Evolutionary conservation across 73 alveolate genomes (phyloP).

Genomic region (Tetrahymena elliotti): DNA sequence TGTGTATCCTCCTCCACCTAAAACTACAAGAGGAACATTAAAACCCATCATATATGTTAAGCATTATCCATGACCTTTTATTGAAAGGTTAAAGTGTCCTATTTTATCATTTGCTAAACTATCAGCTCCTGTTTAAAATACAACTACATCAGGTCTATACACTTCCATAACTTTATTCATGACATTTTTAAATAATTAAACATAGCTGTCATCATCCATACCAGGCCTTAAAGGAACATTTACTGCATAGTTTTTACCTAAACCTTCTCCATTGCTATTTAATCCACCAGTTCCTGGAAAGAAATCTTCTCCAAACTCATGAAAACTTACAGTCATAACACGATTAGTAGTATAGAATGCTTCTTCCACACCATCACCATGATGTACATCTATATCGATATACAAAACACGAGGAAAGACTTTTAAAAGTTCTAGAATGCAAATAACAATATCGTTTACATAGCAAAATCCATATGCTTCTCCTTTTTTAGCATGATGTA

Average conservation of each 20-base stretch:
- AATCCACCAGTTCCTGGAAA: slow-evolving; percentile 97
- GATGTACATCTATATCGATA: slow-evolving; percentile 97
- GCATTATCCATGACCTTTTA: slow-evolving; percentile 96
- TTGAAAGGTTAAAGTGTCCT: slow-evolving; percentile 90
- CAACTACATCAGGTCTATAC: slow-evolving; percentile 91
- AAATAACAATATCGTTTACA: slow-evolving; percentile 92
- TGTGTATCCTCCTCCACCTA: slow-evolving; percentile 99
- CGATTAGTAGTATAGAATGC: slow-evolving; percentile 92
- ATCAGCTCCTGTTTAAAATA: slow-evolving; percentile 96
- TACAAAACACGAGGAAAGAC: slow-evolving; percentile 85
- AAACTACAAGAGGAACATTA: slow-evolving; percentile 89
- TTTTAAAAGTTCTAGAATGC: slow-evolving; percentile 88
- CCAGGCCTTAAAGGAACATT: slow-evolving; percentile 97
- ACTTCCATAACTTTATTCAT: slow-evolving; percentile 75
- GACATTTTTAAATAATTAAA: slow-evolving; percentile 68
- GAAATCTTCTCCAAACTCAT: slow-evolving; percentile 91
- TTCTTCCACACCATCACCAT: slow-evolving; percentile 99
- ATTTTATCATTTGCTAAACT: slow-evolving; percentile 90
- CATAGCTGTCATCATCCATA: slow-evolving; percentile 85
- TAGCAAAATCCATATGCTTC: slow-evolving; percentile 97
- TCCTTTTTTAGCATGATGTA: slow-evolving; percentile 96
- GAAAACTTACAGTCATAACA: slow-evolving; percentile 93
- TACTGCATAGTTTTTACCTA: slow-evolving; percentile 86
- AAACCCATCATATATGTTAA: slow-evolving; percentile 76
- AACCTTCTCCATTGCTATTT: slow-evolving; percentile 81